Conservation (phyloP, 148 eudicot genomes). For the Spergularia bocconei region DNA sequence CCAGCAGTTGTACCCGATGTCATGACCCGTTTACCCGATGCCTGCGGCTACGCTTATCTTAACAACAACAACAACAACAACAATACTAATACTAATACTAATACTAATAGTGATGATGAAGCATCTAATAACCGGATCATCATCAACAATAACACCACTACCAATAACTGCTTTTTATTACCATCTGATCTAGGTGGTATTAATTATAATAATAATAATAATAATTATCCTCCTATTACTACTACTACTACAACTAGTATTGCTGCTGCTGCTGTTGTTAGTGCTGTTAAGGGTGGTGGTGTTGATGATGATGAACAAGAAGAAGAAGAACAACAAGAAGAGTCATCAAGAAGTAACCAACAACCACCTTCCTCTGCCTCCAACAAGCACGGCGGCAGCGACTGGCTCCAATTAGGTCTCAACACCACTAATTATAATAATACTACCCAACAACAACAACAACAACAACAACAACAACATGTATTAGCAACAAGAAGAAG, state of each 20-base stretch:
- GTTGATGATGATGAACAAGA: slow-evolving; percentile 19
- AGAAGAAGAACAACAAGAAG: no score
- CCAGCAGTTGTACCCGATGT: neutral
- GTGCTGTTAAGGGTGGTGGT: no score
- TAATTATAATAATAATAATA: neutral
- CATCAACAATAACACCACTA: no score
- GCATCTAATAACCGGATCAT: no score
- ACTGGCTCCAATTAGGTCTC: slow-evolving; percentile 73
- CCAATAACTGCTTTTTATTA: no score
- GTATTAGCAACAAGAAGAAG: neutral
- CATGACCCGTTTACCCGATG: slow-evolving; percentile 12
- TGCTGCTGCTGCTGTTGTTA: no score
- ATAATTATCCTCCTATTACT: no score
- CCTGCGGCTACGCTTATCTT: neutral
- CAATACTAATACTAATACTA: no score
- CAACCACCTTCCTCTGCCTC: neutral
- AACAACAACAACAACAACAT: slow-evolving; percentile 16
- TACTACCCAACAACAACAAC: neutral
- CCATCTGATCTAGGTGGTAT: neutral
- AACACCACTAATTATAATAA: no score
- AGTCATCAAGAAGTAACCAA: neutral
- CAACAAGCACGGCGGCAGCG: neutral
- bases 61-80: neutral
- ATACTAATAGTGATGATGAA: no score
- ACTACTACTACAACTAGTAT: neutral